A percentile compares a stretch with the other conserved stretches of the same genome.
These are phyloP conservation scores for Cyclospora cayetanensis DNA, from an alignment of 169 alveolate genomes.

Conservation along the genomic window DNA sequence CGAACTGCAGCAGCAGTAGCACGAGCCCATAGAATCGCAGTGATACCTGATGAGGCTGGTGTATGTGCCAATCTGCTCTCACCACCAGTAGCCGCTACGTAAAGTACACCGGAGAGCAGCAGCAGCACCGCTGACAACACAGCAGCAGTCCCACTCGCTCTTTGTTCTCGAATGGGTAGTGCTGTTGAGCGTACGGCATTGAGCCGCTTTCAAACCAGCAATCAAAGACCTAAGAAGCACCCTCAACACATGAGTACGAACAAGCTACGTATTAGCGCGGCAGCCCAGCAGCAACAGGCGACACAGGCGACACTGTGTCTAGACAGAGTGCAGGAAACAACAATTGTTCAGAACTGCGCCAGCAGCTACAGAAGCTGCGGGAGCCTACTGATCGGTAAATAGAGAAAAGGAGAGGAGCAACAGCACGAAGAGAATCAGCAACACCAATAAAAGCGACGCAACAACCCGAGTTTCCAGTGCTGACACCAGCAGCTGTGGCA, in stretches of 20 bases:
- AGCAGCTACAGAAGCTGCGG: no score
- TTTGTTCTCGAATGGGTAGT: constrained; percentile 96
- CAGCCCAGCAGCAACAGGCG: constrained; percentile 9
- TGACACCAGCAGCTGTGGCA: background rate
- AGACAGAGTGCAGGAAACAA: no score
- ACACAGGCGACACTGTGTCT: no score
- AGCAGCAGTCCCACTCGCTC: constrained; percentile 77
- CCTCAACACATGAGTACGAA: no score
- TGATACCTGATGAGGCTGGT: background rate
- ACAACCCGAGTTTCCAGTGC: background rate
- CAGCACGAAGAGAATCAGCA: background rate
- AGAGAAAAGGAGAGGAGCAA: no score
- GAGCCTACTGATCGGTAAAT: no score
- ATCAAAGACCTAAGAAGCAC: constrained; percentile 93
- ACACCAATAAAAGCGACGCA: background rate
- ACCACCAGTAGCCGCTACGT: no score
- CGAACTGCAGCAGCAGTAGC: constrained; percentile 74
- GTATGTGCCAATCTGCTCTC: no score
- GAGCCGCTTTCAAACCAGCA: constrained; percentile 99
- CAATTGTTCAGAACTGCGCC: no score
- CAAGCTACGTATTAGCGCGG: no score
- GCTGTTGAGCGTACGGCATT: constrained; percentile 98
- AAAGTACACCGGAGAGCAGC: no score
- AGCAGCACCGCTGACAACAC: background rate
- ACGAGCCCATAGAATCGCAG: background rate